phyloP scores from a whole-genome alignment of 768 basidiomycete species.

The Serendipita vermifera region DNA sequence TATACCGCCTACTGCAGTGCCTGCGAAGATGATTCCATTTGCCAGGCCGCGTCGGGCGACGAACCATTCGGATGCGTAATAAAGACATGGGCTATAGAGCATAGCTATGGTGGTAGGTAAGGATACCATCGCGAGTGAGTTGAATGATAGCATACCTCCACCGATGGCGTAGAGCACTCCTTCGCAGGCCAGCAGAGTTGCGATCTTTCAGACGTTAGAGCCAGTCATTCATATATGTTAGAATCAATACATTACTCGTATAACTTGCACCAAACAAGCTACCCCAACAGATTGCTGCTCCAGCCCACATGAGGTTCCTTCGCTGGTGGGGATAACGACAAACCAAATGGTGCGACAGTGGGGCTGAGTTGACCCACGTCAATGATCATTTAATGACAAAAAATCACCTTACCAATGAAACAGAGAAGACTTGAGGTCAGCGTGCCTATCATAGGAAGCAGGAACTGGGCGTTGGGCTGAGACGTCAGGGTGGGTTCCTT shows the following conservation, averaged over 20 bases:
- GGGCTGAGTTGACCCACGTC: no score
- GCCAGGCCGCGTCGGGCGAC: conserved; percentile 23
- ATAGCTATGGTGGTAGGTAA: conserved; percentile 16
- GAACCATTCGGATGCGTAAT: conserved; percentile 26
- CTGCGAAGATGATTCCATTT: conserved; percentile 24
- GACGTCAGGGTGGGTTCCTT: conserved; percentile 17
- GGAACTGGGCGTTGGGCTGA: conserved; percentile 18
- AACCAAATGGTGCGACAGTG: conserved; percentile 18
- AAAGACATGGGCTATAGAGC: conserved; percentile 22
- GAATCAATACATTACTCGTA: conserved; percentile 15
- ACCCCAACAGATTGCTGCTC: conserved; percentile 17
- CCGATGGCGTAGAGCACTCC: conserved; percentile 22
- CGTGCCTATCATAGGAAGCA: conserved; percentile 24
- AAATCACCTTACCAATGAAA: no score
- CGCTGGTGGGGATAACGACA: conserved; percentile 19
- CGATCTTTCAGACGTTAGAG: conserved; percentile 9
- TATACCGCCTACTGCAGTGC: conserved; percentile 11
- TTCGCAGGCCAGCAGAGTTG: conserved; percentile 19
- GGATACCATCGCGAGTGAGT: background rate
- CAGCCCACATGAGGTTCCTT: conserved; percentile 19
- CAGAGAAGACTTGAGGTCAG: no score
- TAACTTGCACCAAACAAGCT: conserved; percentile 22
- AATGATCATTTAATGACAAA: no score
- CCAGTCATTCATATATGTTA: background rate
- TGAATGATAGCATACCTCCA: conserved; percentile 16